Evolutionary conservation across 2,329 filamentous ascomycete species (phyloP).

Genomic region (Phialophora expanda): DNA sequence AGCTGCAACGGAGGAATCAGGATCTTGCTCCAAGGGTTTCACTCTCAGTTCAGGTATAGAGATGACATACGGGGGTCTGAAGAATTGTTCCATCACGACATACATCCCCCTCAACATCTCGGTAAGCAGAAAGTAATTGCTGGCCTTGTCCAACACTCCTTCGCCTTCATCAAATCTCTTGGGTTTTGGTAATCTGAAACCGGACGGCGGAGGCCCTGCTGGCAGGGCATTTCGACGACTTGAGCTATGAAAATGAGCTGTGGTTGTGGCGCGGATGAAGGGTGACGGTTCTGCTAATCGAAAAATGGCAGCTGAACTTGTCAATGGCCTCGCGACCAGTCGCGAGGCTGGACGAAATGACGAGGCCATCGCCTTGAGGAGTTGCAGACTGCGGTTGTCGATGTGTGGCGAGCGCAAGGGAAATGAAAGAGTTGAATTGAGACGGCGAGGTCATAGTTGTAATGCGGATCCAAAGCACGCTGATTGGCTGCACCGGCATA

Average conservation of each 20-base stretch:
- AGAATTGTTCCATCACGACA: slow-evolving; percentile 95
- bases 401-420: slow-evolving; percentile 35
- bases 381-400: slow-evolving; percentile 33
- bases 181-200: slow-evolving; percentile 76
- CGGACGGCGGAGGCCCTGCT: slow-evolving; percentile 75
- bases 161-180: slow-evolving; percentile 84
- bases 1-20: slow-evolving; percentile 59
- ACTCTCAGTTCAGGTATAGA: too few species aligned
- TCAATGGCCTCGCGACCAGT: slow-evolving; percentile 51
- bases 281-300: slow-evolving; percentile 41
- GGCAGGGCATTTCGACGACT: slow-evolving; percentile 69
- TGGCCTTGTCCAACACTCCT: slow-evolving; percentile 77
- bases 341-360: slow-evolving; percentile 50
- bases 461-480: slow-evolving; percentile 7
- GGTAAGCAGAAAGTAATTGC: slow-evolving; percentile 92
- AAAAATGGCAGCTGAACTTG: slow-evolving; percentile 41
- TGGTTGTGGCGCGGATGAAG: slow-evolving; percentile 55
- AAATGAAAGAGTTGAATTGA: slow-evolving; percentile 11
- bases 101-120: slow-evolving; percentile 99
- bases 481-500: slow-evolving; percentile 23
- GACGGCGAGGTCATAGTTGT: slow-evolving; percentile 15
- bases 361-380: slow-evolving; percentile 50
- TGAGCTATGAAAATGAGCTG: slow-evolving; percentile 67
- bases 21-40: background rate
- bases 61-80: slow-evolving; percentile 86